Evolutionary conservation across 192 early-diverging fungal genomes (phyloP), one percentile per base, ranked within the genome.

Genomic region (Entomortierella lignicola): DNA sequence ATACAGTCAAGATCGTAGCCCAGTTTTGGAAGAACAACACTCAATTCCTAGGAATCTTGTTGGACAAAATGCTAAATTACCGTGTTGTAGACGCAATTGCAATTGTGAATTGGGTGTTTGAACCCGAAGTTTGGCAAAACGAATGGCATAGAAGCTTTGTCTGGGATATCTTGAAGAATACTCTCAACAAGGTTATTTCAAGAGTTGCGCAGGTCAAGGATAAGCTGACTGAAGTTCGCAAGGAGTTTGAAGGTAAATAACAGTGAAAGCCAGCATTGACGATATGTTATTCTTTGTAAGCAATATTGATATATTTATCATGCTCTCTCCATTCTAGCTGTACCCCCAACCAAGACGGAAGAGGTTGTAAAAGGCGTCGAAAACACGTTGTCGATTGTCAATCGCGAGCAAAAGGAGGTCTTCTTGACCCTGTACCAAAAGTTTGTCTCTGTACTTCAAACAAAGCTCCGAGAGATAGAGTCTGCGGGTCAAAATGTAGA

Each of bases 61-160:
- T 98, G 64, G 96, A 96, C 82, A 98, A 98, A 80, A 85, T 99
- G 64, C 83, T 97, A 62, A 96, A 97, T 81, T 99, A 99, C 83
- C 91, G 96, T 32, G 91, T 99, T 4, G 86, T 98, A 42, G 95
- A 96, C 60, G 92, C 96, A 18, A 83, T 83, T 51, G 88, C 91
- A 15, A 93, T 98, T 32, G 82, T 98, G 51, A 82, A 88, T 32
- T 93, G 94, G 93, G 81, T 94, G 29, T 91, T 97, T 81, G 88
- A 88, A 54, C 59, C 75, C 8, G 83, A 85, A 27, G 82, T 84
- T 27, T 74, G 72, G 66, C 68, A 72, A 61, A 82, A 80, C n/a
- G 69, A 72, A 32, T 85, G 58, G 75, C 73, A 75, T 43, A 60
- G 68, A 55, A 82, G 60, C 56, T 87, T 77, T 71, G 59, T 92